These are phyloP conservation scores for Rhodotorula sphaerocarpa DNA, from an alignment of 768 basidiomycete genomes.

Conservation along the genomic window DNA sequence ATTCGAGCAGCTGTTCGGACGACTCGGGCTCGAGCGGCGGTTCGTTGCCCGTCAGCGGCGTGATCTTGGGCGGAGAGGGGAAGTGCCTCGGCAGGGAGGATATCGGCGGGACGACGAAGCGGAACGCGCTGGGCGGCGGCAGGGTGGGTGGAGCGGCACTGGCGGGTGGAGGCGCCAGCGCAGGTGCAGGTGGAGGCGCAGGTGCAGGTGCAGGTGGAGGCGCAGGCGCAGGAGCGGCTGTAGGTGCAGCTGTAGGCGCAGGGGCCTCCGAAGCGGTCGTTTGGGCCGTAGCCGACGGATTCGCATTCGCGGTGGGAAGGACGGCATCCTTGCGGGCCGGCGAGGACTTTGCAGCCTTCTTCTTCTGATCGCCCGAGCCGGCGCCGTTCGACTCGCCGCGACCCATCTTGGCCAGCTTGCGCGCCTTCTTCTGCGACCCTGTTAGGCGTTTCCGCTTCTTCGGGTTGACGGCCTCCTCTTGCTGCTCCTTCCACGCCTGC, in stretches of 20 bases:
- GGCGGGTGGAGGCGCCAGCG: too few species aligned
- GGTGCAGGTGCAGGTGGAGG: too few species aligned
- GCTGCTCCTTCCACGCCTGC: too few species aligned
- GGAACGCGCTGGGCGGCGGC: background rate
- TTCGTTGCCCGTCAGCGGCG: slow-evolving; percentile 17
- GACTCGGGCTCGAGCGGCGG: slow-evolving; percentile 14
- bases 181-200: background rate
- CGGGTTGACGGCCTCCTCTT: too few species aligned
- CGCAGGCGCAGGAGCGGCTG: too few species aligned
- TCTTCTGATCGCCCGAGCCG: too few species aligned
- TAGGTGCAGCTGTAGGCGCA: too few species aligned
- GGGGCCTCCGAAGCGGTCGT: too few species aligned
- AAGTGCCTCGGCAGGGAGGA: background rate
- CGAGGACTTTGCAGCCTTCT: background rate
- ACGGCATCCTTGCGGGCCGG: background rate
- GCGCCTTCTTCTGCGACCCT: slow-evolving; percentile 30
- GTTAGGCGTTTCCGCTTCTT: slow-evolving; percentile 31
- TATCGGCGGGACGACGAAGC: slow-evolving; percentile 1
- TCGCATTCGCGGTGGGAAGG: too few species aligned
- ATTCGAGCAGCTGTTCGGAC: slow-evolving; percentile 14
- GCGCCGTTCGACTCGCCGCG: too few species aligned
- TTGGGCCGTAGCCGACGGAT: too few species aligned
- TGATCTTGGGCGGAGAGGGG: slow-evolving; percentile 22
- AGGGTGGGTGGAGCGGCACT: too few species aligned
- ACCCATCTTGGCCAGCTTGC: slow-evolving; percentile 23